Evolutionary conservation across 164 flowering plant genomes (phyloP).

Genomic region (Tetrastigma voinierianum): DNA sequence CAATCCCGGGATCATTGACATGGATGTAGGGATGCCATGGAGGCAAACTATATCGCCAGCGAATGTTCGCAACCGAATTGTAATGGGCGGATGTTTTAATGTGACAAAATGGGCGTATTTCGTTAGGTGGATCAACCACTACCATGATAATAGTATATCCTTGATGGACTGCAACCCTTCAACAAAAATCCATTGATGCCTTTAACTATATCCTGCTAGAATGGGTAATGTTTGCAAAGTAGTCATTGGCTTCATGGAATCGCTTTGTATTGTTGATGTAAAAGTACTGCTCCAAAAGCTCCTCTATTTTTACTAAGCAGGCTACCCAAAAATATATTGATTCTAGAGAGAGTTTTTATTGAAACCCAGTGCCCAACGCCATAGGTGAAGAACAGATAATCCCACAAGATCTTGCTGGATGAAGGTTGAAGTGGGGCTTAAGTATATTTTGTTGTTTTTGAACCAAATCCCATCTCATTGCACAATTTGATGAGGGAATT

Average conservation of each 20-base stretch:
- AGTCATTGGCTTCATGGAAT: not conserved
- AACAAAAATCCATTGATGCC: not conserved
- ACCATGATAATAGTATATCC: not conserved
- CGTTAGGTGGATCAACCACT: not conserved
- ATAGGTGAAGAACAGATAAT: no score
- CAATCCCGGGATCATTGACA: not conserved
- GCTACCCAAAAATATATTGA: not conserved
- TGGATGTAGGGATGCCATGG: not conserved
- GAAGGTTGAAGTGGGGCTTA: no score
- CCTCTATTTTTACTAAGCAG: not conserved
- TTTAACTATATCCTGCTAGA: no score
- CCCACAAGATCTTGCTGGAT: no score
- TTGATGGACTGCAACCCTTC: not conserved
- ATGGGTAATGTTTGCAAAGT: no score
- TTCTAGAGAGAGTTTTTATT: not conserved
- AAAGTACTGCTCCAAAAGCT: not conserved
- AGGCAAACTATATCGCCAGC: not conserved
- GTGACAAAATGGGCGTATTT: not conserved
- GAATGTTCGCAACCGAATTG: not conserved
- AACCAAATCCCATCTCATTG: no score
- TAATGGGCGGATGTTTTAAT: not conserved
- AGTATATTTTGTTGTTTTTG: no score
- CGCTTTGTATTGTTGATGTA: not conserved
- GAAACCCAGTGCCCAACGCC: no score
- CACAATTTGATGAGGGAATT: no score